These are phyloP conservation scores for Ulota crispa DNA, from an alignment of 225 moss, liverwort and hornwort genomes.

Conservation along the genomic window DNA sequence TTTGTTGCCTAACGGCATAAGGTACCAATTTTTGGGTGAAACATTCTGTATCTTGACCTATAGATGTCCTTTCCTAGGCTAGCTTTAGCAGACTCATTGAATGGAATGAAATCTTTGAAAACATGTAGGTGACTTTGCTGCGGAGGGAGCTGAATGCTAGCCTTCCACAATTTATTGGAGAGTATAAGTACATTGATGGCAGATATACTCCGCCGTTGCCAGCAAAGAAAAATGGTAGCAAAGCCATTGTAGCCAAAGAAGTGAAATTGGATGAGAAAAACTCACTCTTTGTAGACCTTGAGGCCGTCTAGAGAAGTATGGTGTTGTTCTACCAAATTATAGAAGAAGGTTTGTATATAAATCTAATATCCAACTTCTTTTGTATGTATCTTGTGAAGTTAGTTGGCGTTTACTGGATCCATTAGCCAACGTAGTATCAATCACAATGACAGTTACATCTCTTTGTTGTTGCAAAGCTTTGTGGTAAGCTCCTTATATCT, in stretches of 20 bases:
- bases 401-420: too few relatives aligned
- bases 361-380: too few relatives aligned
- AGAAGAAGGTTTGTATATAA: background rate
- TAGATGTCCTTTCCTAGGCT: background rate
- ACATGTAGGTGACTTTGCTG: background rate
- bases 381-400: too few relatives aligned
- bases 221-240: too few relatives aligned
- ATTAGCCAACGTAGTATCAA: background rate
- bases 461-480: background rate
- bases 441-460: background rate
- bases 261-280: background rate
- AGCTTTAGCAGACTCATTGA: background rate
- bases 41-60: rapidly evolving
- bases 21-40: too few relatives aligned
- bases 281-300: background rate
- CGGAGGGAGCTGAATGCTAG: background rate
- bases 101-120: background rate
- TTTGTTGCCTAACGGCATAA: background rate
- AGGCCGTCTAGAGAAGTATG: too few relatives aligned
- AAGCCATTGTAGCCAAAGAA: background rate
- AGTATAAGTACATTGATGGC: background rate
- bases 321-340: background rate
- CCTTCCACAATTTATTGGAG: background rate
- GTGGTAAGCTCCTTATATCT: background rate
- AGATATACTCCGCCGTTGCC: background rate